Base-by-base conservation (phyloP, 257 asterid species). In the Fraxinus cuspidata region DNA sequence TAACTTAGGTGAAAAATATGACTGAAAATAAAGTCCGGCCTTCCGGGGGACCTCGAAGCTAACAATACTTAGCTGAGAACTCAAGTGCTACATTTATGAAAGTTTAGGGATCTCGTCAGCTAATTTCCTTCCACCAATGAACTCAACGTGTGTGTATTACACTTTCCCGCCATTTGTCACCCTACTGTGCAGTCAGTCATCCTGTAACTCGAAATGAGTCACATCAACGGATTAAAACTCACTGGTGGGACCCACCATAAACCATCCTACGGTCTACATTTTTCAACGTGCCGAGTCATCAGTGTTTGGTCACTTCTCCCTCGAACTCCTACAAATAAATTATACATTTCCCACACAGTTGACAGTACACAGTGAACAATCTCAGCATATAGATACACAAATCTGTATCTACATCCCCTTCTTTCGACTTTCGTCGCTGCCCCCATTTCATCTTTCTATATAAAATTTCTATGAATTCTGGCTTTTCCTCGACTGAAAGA, bases 271-370 rank as follows among this genome's bases (percentile, higher is more conserved):
- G 82, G 78, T 29, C 5, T 0, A 34, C 3, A 60, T 42, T 0
- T 60, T 21, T 32, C 68, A 60, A 27, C 4, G 82, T 73, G 70
- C 70, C 2, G 7, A 32, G 3, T 12, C 64, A 15, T 44, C 38
- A 15, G 74, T 10, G 72, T 68, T 27, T 38, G 65, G 60, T 34
- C 72, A 25, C 13, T 40, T 40, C 68, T 53, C 35, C 27, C 72
- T 42, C 18, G 7, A 18, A 25, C 71, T 47, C 51, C 75, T 60
- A 35, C 74, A 65, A 27, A 49, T 74, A 56, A 58, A 69, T 15
- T 15, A 47, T 65, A 72, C 40, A 72, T 79, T 80, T 37, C 73
- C 37, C 77, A 13, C 81, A 15, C 80, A 34, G 75, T 18, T 37
- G 70, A 31, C 63, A 37, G 42, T n/a, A 70, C 37, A 29, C 74